These are phyloP conservation scores for Porodaedalea pini DNA, from an alignment of 1,284 basidiomycete genomes.

Conservation along the genomic window DNA sequence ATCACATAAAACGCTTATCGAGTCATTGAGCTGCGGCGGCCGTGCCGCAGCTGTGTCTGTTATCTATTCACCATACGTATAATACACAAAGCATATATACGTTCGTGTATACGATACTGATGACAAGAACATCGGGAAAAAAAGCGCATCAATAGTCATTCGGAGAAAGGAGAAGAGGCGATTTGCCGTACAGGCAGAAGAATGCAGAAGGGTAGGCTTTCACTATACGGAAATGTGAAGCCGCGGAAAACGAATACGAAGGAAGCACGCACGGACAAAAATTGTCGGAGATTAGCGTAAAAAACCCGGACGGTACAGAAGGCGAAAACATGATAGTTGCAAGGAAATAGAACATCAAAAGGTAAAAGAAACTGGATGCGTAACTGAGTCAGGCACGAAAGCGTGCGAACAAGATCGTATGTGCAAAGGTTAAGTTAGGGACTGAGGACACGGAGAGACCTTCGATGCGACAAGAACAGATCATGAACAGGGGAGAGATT, in stretches of 20 bases:
- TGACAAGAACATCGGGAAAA: neutral
- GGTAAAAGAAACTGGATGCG: neutral
- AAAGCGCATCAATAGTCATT: neutral
- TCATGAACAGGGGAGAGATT: neutral
- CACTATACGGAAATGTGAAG: neutral
- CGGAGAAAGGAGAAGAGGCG: neutral
- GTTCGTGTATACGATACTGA: conserved; percentile 1
- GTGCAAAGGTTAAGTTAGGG: conserved; percentile 6
- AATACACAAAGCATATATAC: neutral
- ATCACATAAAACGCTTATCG: too few relatives aligned
- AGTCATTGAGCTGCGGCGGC: too few relatives aligned
- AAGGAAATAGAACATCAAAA: neutral
- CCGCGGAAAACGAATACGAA: neutral
- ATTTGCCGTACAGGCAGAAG: neutral
- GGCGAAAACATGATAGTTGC: neutral
- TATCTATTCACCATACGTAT: neutral
- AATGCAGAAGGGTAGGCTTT: neutral
- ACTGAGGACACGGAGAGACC: neutral
- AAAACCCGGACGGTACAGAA: conserved; percentile 7
- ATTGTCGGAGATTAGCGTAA: conserved; percentile 6
- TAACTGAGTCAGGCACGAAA: neutral
- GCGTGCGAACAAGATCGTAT: conserved; percentile 13
- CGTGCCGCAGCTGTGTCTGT: neutral
- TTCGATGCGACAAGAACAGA: conserved; percentile 1
- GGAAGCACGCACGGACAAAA: neutral